A percentile compares a stretch with the other conserved stretches of the same genome.
Evolutionary conservation across 2,329 filamentous ascomycete genomes (phyloP).

Genomic region (Mollisiaceae sp.): DNA sequence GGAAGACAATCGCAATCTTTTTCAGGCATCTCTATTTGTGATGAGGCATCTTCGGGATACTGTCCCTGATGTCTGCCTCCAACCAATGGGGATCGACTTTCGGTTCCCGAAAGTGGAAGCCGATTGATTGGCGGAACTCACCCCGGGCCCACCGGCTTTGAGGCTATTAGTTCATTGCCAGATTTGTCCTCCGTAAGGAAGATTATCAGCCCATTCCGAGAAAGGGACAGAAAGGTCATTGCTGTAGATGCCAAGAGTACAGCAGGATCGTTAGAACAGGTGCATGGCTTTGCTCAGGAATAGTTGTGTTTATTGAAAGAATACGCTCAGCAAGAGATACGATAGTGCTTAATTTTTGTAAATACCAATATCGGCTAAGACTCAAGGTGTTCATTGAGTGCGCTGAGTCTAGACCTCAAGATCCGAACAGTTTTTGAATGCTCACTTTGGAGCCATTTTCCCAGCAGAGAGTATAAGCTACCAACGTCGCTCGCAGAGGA

Average conservation of each 20-base stretch:
- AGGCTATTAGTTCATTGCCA: too few species aligned
- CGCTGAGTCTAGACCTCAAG: constrained; percentile 23
- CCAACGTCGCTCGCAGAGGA: constrained; percentile 11
- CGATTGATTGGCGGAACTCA: neutral
- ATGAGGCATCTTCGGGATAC: neutral
- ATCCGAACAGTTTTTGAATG: constrained; percentile 24
- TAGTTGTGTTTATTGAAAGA: too few species aligned
- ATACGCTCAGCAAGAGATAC: too few species aligned
- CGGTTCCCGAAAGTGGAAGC: constrained; percentile 24
- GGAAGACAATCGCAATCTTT: neutral
- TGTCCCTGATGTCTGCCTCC: too few species aligned
- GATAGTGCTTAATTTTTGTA: neutral
- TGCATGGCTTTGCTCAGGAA: too few species aligned
- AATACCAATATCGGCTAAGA: neutral
- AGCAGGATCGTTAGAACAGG: too few species aligned
- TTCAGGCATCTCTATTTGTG: neutral
- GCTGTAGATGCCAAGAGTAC: too few species aligned
- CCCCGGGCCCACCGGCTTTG: too few species aligned
- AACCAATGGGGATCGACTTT: constrained; percentile 29
- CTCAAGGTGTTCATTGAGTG: neutral
- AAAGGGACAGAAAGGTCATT: too few species aligned
- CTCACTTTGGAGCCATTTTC: constrained; percentile 29
- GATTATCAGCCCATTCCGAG: too few species aligned
- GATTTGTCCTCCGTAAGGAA: too few species aligned
- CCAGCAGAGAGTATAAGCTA: constrained; percentile 25